Evolutionary conservation across 2,329 filamentous ascomycete species (phyloP).

Genomic region (Colletotrichum lini): DNA sequence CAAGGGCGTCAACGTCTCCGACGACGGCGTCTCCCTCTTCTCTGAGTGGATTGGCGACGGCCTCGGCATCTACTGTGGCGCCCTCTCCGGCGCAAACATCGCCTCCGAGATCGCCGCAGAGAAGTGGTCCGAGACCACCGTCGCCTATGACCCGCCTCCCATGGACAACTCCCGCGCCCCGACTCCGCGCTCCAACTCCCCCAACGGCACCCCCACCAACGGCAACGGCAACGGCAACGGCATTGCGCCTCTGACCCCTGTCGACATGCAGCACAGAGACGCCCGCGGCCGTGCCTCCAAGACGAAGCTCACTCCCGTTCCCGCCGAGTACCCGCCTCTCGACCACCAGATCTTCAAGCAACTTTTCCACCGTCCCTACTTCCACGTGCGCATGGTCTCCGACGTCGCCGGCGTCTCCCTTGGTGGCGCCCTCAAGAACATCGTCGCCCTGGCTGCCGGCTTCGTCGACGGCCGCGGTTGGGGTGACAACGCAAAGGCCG

Average conservation of each 20-base stretch:
- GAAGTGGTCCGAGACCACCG: constrained; percentile 97
- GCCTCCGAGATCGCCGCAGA: constrained; percentile 94
- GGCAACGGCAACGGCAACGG: constrained; percentile 52
- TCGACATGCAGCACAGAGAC: constrained; percentile 76
- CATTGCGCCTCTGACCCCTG: constrained; percentile 54
- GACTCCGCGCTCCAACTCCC: constrained; percentile 66
- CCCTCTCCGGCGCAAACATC: constrained; percentile 95
- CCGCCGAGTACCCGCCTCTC: constrained; percentile 86
- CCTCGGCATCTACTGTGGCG: constrained; percentile 96
- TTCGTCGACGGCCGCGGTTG: constrained; percentile 96
- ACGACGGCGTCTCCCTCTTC: constrained; percentile 89
- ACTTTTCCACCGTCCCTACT: constrained; percentile 96
- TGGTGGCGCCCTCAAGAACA: constrained; percentile 95
- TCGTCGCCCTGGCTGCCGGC: constrained; percentile 93
- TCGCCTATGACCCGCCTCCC: constrained; percentile 93
- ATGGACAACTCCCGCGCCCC: constrained; percentile 85
- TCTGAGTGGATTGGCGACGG: constrained; percentile 94
- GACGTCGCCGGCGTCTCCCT: constrained; percentile 98
- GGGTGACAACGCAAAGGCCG: constrained; percentile 99
- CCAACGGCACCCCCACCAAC: constrained; percentile 56
- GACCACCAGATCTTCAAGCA: constrained; percentile 87
- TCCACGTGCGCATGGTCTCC: constrained; percentile 93
- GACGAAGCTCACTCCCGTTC: constrained; percentile 81
- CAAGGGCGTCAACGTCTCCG: constrained; percentile 95
- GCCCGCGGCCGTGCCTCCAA: constrained; percentile 76